Base-by-base conservation (phyloP, 441 rosid genomes). In the Mallotus japonicus region DNA sequence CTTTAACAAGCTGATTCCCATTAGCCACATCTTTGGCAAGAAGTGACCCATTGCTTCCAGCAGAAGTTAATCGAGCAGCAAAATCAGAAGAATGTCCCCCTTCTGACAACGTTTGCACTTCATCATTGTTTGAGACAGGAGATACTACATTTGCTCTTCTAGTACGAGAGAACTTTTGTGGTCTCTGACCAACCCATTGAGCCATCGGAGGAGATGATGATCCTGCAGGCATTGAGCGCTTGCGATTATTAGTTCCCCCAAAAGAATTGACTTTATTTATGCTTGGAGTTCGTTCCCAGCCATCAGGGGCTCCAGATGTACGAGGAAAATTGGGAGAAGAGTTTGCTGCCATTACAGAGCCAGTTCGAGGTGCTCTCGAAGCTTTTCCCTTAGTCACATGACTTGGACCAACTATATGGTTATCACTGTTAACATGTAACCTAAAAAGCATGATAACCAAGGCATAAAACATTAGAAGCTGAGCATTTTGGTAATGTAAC, bases 161-260 rank as follows among this genome's bases (percentile, higher is more conserved):
- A 50, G 88, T 84, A 63, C 93, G 91, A 46, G 86, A 81, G 28
- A 78, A 86, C 63, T 89, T 89, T 17, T 85, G 89, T 49, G 86
- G 86, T 65, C 90, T 89, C 69, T 89, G 91, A 68, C 90, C 87
- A 75, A 65, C 87, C 91, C 93, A 89, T 64, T 88, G 86, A 70
- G 91, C 82, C 84, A 86, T 77, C 17, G 89, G 82, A 37, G 85
- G 86, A 20, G 89, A 83, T 19, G 91, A 81, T 47, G 90, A 86
- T 40, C 85, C 87, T 34, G 85, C 67, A 24, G 89, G 77, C 62
- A 82, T n/a, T 42, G 88, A 69, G 60, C 85, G 87, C 70, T 85
- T 85, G 47, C 87, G 84, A 79, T 78, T 84, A 77, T 77, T 83
- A 53, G 79, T 55, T 65, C 76, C 87, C 56, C 77, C 80, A 69